Conservation (phyloP, 1,284 basidiomycete genomes). For the Cryptococcus deneoformans region DNA sequence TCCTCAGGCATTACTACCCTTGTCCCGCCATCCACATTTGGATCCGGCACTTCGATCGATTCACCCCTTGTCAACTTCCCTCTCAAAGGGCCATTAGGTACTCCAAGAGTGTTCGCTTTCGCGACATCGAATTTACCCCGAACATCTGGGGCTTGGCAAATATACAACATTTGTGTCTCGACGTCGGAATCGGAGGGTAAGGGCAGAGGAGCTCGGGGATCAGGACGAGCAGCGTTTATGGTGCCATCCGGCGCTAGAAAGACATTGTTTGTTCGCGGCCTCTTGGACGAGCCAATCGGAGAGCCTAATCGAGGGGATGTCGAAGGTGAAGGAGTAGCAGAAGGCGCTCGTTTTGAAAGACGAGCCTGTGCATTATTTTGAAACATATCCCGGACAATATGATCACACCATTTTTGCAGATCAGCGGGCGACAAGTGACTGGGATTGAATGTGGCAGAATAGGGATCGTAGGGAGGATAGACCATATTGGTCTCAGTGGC, state of each 20-base stretch:
- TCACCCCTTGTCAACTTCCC: conserved; percentile 51
- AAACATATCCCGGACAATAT: conserved; percentile 30
- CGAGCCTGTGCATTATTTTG: conserved; percentile 9
- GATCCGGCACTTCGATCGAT: conserved; percentile 48
- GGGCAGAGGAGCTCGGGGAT: conserved; percentile 26
- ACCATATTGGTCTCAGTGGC: not conserved
- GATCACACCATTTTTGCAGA: conserved; percentile 24
- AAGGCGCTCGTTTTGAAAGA: conserved; percentile 3
- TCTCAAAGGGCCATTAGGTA: conserved; percentile 59
- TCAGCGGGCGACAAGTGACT: conserved; percentile 14
- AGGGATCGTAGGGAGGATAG: conserved; percentile 3
- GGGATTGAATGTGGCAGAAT: conserved; percentile 9
- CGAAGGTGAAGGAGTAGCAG: conserved; percentile 1
- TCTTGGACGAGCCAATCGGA: too few species aligned
- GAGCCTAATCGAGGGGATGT: not conserved
- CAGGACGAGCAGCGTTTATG: conserved; percentile 13
- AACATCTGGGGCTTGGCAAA: conserved; percentile 69
- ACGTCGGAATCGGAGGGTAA: conserved; percentile 23
- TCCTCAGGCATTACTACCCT: conserved; percentile 50
- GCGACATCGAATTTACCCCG: conserved; percentile 82
- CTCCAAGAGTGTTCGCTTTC: conserved; percentile 64
- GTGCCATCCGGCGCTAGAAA: not conserved
- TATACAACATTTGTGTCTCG: conserved; percentile 56
- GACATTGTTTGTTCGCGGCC: not conserved
- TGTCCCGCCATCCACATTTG: conserved; percentile 56